Evolutionary conservation across 352 stramenopile species (phyloP), one percentile per base, ranked within the genome.

Genomic region (Phytopythium helicoides): DNA sequence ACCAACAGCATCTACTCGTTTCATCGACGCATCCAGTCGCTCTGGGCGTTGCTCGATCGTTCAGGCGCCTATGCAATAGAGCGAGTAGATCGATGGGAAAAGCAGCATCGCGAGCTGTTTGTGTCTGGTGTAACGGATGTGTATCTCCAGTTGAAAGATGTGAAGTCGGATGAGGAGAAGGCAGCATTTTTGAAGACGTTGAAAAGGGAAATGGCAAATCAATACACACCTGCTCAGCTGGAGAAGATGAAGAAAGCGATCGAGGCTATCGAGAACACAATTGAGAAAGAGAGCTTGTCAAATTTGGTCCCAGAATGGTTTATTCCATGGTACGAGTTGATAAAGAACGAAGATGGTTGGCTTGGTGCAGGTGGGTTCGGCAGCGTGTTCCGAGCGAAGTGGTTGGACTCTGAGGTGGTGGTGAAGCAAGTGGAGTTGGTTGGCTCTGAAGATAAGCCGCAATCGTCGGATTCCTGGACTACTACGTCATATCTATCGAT

Each of bases 361-460:
- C 11, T 48, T n/a, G 42, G 42, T 3, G 21, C 3, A 5, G 42
- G 42, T n/a, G 23, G 25, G 8, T 37, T 48, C 23, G 21, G 42
- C 3, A 48, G 42, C 16, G 42, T 48, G 22, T 5, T 34, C n/a
- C 22, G 25, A 6, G 42, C 42, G 0, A 48, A 48, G n/a, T 48
- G 42, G 42, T 15, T 48, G 22, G 23, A 37, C 42, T 48, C 42
- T 23, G 42, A 37, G 1, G 64, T 72, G 19, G 59, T 72, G 6
- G 31, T 51, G 9, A 72, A 72, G 47, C 64, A 68, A n/a, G 15
- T 68, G 22, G 14, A 25, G 14, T 16, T 19, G 6, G 1, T n/a
- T 9, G 38, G n/a, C n/a, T 16, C n/a, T 18, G 26, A 51, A 16
- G 3, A 25, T 9, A 1, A 9, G 5, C 9, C 19, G 6, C 10